These are phyloP conservation scores for Xylaria sp. DNA, from an alignment of 2,329 filamentous ascomycete genomes.

Conservation along the genomic window DNA sequence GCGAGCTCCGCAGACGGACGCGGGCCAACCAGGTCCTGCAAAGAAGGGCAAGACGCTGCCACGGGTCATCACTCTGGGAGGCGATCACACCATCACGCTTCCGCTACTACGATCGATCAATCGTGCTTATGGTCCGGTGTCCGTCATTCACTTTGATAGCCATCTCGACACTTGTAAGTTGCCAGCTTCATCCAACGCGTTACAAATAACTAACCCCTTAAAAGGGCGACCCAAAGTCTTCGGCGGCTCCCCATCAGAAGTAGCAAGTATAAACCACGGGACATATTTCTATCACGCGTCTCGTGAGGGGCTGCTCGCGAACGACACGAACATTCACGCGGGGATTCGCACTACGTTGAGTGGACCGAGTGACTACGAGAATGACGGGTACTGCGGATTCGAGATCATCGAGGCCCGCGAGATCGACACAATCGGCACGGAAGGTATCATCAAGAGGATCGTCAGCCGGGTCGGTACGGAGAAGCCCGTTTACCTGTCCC, in stretches of 20 bases:
- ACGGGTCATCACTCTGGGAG: constrained; percentile 79
- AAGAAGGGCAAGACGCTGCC: constrained; percentile 80
- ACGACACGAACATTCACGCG: constrained; percentile 88
- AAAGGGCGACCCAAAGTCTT: constrained; percentile 87
- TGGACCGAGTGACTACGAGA: constrained; percentile 82
- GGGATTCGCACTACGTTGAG: constrained; percentile 86
- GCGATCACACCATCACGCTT: constrained; percentile 71
- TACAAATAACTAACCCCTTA: constrained; percentile 40
- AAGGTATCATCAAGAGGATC: constrained; percentile 83
- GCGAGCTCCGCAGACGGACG: constrained; percentile 74
- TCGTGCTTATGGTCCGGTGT: constrained; percentile 68
- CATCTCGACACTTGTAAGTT: constrained; percentile 72
- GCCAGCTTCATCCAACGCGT: constrained; percentile 45
- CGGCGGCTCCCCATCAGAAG: constrained; percentile 79
- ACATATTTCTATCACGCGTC: constrained; percentile 89
- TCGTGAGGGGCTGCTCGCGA: constrained; percentile 79
- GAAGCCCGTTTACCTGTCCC: constrained; percentile 81
- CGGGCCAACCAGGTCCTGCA: constrained; percentile 72
- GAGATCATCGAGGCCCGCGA: constrained; percentile 79
- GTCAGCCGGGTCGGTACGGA: constrained; percentile 76
- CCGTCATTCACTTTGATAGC: constrained; percentile 71
- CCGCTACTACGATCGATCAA: constrained; percentile 69
- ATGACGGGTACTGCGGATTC: constrained; percentile 86
- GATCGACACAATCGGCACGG: constrained; percentile 62
- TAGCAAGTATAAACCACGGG: constrained; percentile 84